Percentiles rank a stretch among this genome's conserved stretches.
phyloP scores from a whole-genome alignment of 2,329 filamentous ascomycete species.

The Botrytis galanthina region DNA sequence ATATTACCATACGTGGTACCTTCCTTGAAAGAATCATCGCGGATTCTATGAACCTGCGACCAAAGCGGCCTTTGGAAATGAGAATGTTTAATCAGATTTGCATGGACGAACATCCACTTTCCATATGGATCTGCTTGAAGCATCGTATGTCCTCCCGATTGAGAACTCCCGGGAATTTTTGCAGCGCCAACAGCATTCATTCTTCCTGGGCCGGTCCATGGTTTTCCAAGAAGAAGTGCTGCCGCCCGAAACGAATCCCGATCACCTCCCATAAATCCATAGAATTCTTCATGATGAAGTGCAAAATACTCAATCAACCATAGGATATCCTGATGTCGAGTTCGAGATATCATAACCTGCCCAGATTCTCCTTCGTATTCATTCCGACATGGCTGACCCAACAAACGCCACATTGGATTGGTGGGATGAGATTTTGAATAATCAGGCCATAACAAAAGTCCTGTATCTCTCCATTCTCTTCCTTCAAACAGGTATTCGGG shows the following conservation, averaged over 20 bases:
- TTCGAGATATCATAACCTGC: constrained; percentile 26
- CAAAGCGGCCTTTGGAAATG: constrained; percentile 23
- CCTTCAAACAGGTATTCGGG: constrained; percentile 27
- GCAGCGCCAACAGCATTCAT: constrained; percentile 22
- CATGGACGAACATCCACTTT: constrained; percentile 30
- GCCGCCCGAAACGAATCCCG: constrained; percentile 27
- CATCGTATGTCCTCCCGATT: constrained; percentile 29
- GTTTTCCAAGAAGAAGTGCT: constrained; percentile 23
- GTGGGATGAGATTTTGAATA: constrained; percentile 28
- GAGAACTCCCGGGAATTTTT: not conserved
- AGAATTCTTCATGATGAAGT: constrained; percentile 24
- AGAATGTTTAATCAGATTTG: constrained; percentile 29
- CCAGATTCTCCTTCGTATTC: constrained; percentile 30
- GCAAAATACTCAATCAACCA: constrained; percentile 31
- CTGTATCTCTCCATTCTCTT: constrained; percentile 25
- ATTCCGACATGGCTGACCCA: constrained; percentile 24
- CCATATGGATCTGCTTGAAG: constrained; percentile 27
- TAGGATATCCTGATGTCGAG: constrained; percentile 25
- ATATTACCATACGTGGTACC: constrained; percentile 28
- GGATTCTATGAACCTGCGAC: constrained; percentile 24
- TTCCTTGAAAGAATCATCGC: constrained; percentile 22
- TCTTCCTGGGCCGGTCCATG: constrained; percentile 26
- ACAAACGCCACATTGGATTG: constrained; percentile 28
- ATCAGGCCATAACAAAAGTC: constrained; percentile 28
- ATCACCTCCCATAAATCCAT: constrained; percentile 30